phyloP scores from a whole-genome alignment of 192 early-diverging fungal genomes.

The Backusella westeae region DNA sequence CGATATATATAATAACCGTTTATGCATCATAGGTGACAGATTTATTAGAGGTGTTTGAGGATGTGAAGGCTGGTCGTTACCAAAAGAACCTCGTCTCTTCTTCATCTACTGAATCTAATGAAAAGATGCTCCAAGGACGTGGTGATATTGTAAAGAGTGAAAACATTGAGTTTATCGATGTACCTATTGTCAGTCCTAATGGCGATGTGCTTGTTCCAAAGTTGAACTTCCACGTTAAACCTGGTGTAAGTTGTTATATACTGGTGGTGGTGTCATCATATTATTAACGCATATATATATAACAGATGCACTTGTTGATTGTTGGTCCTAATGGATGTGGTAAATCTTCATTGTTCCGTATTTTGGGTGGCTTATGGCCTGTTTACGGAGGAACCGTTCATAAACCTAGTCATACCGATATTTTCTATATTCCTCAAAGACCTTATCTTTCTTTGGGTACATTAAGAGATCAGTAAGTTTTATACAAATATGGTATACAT shows the following conservation, averaged over 20 bases:
- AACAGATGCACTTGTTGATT: constrained; percentile 78
- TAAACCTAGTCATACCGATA: constrained; percentile 76
- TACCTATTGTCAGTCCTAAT: constrained; percentile 93
- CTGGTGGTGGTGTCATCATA: neutral
- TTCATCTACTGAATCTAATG: constrained; percentile 51
- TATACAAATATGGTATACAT: neutral
- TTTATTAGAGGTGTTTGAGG: constrained; percentile 83
- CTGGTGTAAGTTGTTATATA: constrained; percentile 51
- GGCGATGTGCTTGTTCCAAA: constrained; percentile 90
- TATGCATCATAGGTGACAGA: constrained; percentile 55
- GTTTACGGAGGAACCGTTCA: constrained; percentile 82
- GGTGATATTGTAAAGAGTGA: constrained; percentile 70
- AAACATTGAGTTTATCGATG: constrained; percentile 84
- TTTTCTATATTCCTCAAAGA: constrained; percentile 98
- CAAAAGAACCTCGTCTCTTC: constrained; percentile 68
- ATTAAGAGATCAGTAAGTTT: constrained; percentile 82
- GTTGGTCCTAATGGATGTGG: constrained; percentile 95
- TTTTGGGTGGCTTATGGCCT: constrained; percentile 95
- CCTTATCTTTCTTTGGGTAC: constrained; percentile 96
- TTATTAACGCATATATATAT: neutral
- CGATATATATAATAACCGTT: neutral
- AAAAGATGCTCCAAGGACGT: constrained; percentile 56
- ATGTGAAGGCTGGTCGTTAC: constrained; percentile 78
- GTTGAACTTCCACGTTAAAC: constrained; percentile 84
- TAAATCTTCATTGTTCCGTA: constrained; percentile 93